Conservation (phyloP, 164 flowering plant species). For the Cinnamomum micranthum region DNA sequence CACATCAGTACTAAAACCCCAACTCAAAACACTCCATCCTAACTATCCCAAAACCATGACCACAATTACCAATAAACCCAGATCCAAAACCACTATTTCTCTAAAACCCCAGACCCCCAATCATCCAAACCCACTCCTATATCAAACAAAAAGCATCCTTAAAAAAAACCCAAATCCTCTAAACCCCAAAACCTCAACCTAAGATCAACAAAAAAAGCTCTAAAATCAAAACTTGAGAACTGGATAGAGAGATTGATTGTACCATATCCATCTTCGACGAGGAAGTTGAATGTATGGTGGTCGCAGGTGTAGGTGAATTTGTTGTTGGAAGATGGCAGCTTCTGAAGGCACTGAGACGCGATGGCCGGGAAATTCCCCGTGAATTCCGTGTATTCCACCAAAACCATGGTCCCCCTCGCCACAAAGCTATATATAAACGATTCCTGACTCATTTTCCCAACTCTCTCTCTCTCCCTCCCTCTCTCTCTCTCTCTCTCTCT, state of each 20-base stretch:
- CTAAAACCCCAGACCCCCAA: background rate
- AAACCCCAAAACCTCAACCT: no score
- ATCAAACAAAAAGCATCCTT: no score
- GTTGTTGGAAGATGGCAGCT: conserved; percentile 66
- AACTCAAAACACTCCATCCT: background rate
- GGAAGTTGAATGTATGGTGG: conserved; percentile 75
- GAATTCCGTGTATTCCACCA: conserved; percentile 82
- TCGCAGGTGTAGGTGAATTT: conserved; percentile 83
- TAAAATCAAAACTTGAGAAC: no score
- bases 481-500: background rate
- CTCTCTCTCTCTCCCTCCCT: no score
- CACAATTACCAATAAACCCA: background rate
- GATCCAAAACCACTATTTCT: background rate
- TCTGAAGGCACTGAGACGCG: conserved; percentile 73
- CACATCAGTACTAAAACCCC: background rate
- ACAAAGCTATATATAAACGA: conserved; percentile 84
- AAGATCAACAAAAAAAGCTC: no score
- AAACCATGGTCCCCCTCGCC: conserved; percentile 73
- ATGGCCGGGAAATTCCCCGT: conserved; percentile 85
- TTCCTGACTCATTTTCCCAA: conserved; percentile 55
- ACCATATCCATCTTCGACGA: conserved; percentile 81
- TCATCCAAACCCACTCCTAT: background rate
- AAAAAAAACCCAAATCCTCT: no score
- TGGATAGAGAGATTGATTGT: conserved; percentile 1
- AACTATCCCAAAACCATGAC: background rate